Evolutionary conservation across 2,329 filamentous ascomycete species (phyloP).

Genomic region (Arthrobotrys pseudoclavata): DNA sequence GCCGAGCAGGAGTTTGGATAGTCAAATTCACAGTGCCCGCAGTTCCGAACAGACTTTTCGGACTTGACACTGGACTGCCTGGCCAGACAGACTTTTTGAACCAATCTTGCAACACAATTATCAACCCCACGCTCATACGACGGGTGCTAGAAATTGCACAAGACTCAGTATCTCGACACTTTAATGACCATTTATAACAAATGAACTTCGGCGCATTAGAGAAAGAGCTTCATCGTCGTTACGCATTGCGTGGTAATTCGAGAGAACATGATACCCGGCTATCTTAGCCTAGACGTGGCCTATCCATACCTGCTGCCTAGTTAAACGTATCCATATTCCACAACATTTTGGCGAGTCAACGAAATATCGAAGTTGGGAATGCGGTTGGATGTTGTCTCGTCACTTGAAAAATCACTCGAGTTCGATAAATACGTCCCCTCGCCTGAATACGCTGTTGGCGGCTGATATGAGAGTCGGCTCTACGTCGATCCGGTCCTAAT

Average conservation of each 20-base stretch:
- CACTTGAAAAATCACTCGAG: neutral
- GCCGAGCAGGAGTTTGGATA: no score
- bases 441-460: neutral
- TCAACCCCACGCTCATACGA: neutral
- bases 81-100: neutral
- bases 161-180: neutral
- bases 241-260: neutral
- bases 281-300: neutral
- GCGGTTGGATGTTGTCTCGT: conserved; percentile 3
- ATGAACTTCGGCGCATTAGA: no score
- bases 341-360: neutral
- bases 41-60: no score
- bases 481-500: neutral
- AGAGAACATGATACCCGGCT: neutral
- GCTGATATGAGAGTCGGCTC: neutral
- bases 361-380: neutral
- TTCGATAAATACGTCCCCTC: neutral
- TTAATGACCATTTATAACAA: no score
- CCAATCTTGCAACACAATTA: neutral
- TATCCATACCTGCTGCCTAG: conserved; percentile 4
- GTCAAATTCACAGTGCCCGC: no score
- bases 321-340: neutral
- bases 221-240: no score
- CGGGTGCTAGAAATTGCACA: no score
- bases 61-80: no score